These are phyloP conservation scores for Aegilops bicornis DNA, from an alignment of 176 grass and related monocot genomes.

Conservation along the genomic window DNA sequence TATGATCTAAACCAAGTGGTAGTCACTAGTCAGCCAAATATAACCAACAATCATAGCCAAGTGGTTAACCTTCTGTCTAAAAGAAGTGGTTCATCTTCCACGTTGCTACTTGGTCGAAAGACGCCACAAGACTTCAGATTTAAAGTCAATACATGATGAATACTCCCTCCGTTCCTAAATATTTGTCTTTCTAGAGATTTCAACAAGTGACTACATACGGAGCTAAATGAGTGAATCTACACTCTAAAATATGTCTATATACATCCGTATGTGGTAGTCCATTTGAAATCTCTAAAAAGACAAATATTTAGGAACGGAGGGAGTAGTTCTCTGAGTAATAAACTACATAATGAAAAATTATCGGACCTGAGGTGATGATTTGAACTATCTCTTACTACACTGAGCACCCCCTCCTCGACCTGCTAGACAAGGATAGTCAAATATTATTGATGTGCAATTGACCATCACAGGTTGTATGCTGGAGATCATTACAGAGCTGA, in stretches of 20 bases:
- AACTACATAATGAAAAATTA: neutral
- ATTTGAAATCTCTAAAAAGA: no score
- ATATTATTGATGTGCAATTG: neutral
- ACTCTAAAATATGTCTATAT: no score
- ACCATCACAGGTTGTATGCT: neutral
- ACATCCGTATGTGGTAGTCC: no score
- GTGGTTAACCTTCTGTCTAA: no score
- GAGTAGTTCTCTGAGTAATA: neutral
- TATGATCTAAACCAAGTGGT: neutral
- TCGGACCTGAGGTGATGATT: constrained; percentile 6
- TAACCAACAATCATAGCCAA: neutral
- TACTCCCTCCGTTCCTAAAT: no score
- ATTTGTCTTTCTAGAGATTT: no score
- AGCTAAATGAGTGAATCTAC: no score
- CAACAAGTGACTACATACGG: no score
- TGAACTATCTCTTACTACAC: neutral
- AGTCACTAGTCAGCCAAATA: neutral
- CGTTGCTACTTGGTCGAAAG: neutral
- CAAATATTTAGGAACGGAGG: no score
- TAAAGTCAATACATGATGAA: neutral
- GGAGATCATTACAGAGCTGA: neutral
- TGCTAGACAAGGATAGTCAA: neutral
- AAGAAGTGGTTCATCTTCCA: neutral
- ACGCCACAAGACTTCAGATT: neutral
- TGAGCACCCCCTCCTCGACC: neutral